Base-by-base conservation (phyloP, 352 stramenopile genomes). In the Pythium dissimile region DNA sequence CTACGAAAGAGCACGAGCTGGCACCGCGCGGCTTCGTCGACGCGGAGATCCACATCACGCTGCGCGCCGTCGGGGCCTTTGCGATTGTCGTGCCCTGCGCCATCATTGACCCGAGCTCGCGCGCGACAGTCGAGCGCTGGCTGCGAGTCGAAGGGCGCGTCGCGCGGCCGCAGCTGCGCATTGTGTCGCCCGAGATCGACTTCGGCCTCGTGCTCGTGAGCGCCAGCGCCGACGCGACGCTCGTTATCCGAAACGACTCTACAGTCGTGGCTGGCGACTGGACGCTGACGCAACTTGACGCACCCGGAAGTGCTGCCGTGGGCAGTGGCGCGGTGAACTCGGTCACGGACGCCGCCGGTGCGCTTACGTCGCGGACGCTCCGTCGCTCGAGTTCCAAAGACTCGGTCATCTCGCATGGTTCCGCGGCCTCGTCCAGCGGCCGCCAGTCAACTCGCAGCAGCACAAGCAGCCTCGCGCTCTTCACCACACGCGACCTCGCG, bases 141-240 rank as follows among this genome's bases (percentile, higher is more conserved):
- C 24, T 90, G 52, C 62, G 80, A 23, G 54, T 88, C 10, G 69
- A 86, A 64, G 82, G 79, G 6, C 26, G 44, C 0, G 75, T 91
- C 13, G 66, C 65, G 13, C 45, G 23, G 1, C 64, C 75, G 5
- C 50, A 73, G 26, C 71, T 93, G 5, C 58, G 74, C 13, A 75
- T 93, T 21, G 30, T 73, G 11, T 69, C 62, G 1, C 31, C 57
- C 0, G 79, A 93, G 46, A 61, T 93, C 20, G 80, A 93, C 54
- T 93, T 93, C 54, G 84, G 84, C 0, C 69, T 91, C 27, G 81
- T 93, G 2, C 64, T 86, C 4, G 80, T 85, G 5, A 79, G 80
- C 16, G 65, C 72, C 9, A 78, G 67, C 13, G 67, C 76, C 2
- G 71, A 87, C 12, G 39, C 62, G 30, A 64, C 50, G 34, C 51